Percentiles rank a stretch among this genome's conserved stretches.
Conservation (phyloP, 1,139 yeast genomes). For the Arxiozyma slooffiae region DNA sequence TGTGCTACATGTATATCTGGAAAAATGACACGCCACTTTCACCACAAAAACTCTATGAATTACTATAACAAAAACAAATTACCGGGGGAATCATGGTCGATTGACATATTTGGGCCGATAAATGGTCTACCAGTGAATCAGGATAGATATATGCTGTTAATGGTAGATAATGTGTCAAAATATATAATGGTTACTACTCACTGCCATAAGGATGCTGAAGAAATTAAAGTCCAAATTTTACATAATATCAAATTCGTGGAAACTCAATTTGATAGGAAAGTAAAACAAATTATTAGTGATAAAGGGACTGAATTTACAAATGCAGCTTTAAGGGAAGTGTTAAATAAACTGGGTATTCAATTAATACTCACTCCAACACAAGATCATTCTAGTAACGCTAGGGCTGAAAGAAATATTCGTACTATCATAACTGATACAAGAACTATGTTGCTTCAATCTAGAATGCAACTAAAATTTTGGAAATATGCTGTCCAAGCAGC, state of each 20-base stretch:
- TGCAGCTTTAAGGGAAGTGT: background rate
- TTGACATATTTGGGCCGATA: constrained; percentile 5
- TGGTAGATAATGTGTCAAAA: constrained; percentile 6
- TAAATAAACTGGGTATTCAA: constrained; percentile 2
- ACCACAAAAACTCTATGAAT: constrained; percentile 5
- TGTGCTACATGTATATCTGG: constrained; percentile 3
- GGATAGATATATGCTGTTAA: constrained; percentile 4
- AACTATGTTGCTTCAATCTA: constrained; percentile 2
- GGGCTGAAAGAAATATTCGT: constrained; percentile 4
- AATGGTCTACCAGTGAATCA: background rate
- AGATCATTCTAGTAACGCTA: constrained; percentile 5
- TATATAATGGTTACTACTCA: constrained; percentile 2
- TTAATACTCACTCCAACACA: background rate
- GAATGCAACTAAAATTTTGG: constrained; percentile 4
- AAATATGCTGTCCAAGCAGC: constrained; percentile 5
- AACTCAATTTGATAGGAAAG: constrained; percentile 3
- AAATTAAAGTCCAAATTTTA: constrained; percentile 1
- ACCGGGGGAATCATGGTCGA: constrained; percentile 6
- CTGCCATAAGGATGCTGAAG: background rate
- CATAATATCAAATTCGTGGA: background rate
- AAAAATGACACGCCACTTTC: constrained; percentile 2
- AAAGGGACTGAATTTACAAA: constrained; percentile 5
- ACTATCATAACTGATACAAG: constrained; percentile 2
- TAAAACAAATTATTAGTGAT: constrained; percentile 2
- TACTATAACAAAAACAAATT: constrained; percentile 1